Evolutionary conservation across 2,329 filamentous ascomycete species (phyloP).

Genomic region (Cordyceps pruinosa): DNA sequence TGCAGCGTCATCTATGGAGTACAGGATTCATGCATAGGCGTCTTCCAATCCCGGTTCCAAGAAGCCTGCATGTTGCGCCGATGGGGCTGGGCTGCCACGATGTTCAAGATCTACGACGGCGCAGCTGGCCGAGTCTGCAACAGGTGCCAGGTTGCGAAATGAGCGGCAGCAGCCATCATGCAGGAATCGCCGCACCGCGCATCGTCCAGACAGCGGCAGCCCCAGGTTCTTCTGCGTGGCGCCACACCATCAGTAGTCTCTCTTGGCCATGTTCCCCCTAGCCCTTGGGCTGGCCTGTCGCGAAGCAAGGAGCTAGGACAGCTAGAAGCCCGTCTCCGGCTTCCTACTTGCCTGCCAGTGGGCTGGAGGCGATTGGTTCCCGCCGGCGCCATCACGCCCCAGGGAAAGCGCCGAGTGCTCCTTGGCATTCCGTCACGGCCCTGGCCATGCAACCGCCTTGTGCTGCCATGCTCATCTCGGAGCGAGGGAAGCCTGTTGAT

Average conservation of each 20-base stretch:
- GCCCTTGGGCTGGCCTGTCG: constrained; percentile 7
- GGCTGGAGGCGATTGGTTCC: constrained; percentile 1
- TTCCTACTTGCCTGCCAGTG: neutral
- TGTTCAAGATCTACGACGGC: constrained; percentile 10
- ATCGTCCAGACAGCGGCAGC: neutral
- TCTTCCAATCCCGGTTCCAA: neutral
- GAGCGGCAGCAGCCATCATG: constrained; percentile 7
- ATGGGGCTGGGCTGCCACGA: constrained; percentile 12
- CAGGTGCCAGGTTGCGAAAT: neutral
- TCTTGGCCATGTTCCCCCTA: neutral
- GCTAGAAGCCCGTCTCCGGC: constrained; percentile 9
- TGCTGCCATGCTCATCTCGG: neutral
- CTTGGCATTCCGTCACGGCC: constrained; percentile 9
- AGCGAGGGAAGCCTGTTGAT: neutral
- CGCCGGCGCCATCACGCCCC: constrained; percentile 3
- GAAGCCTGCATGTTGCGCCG: constrained; percentile 9
- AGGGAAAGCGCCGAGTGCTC: constrained; percentile 1
- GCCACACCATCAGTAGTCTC: constrained; percentile 6
- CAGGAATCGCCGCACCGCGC: constrained; percentile 9
- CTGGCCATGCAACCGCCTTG: neutral
- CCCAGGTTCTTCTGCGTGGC: constrained; percentile 3
- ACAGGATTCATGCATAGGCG: constrained; percentile 3
- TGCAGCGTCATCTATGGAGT: neutral
- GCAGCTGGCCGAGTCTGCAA: constrained; percentile 8
- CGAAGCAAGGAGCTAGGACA: constrained; percentile 1